A percentile compares a stretch with the other conserved stretches of the same genome.
Evolutionary conservation across 176 grass and related monocot species (phyloP).

Genomic region (Paspalum vaginatum): DNA sequence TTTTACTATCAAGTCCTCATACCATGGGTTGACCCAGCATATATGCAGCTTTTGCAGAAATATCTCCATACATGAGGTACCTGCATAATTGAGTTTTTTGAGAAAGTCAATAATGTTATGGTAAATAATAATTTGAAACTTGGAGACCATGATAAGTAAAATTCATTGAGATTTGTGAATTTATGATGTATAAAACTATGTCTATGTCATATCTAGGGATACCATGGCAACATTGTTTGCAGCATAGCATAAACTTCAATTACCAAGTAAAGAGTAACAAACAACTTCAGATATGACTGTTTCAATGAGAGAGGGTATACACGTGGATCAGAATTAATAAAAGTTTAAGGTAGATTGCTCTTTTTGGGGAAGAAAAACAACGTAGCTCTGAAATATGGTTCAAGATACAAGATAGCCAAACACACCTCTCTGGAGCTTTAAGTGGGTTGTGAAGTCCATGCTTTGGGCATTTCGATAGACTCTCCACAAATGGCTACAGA

Average conservation of each 20-base stretch:
- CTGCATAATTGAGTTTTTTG: slow-evolving; percentile 44
- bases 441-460: slow-evolving; percentile 97
- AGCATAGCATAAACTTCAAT: neutral
- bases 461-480: slow-evolving; percentile 88
- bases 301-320: neutral
- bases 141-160: neutral
- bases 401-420: slow-evolving; percentile 23
- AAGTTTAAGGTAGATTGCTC: neutral
- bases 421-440: slow-evolving; percentile 81
- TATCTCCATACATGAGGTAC: slow-evolving; percentile 93
- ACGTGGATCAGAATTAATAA: neutral
- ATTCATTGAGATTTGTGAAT: neutral
- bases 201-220: neutral
- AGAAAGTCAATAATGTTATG: neutral
- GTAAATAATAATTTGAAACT: slow-evolving; percentile 10
- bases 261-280: neutral
- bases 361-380: neutral
- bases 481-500: slow-evolving; percentile 78
- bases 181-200: neutral
- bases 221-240: neutral
- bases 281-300: slow-evolving; percentile 18
- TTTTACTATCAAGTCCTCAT: slow-evolving; percentile 40
- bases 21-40: slow-evolving; percentile 83
- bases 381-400: slow-evolving; percentile 6
- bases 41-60: slow-evolving; percentile 82